A percentile compares a stretch with the other conserved stretches of the same genome.
phyloP scores from a whole-genome alignment of 2,329 filamentous ascomycete species.

The Pseudogymnoascus sp. region DNA sequence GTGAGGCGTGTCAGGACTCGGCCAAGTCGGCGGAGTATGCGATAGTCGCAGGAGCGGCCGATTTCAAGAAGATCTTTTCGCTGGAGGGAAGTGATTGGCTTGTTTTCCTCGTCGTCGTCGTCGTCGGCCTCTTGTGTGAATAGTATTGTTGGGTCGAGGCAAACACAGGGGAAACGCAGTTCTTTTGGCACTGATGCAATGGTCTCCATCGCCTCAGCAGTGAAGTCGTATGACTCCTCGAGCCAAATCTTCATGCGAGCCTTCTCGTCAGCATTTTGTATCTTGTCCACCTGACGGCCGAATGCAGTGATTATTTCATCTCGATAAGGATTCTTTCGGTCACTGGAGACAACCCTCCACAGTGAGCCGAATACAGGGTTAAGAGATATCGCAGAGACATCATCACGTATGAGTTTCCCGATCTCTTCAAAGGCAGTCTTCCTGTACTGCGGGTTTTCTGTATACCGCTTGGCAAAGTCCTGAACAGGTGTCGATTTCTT shows the following conservation, averaged over 20 bases:
- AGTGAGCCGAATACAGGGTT: constrained; percentile 47
- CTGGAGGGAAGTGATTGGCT: constrained; percentile 34
- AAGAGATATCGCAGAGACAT: constrained; percentile 40
- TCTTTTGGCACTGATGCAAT: constrained; percentile 35
- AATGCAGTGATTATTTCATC: not conserved
- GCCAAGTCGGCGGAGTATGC: constrained; percentile 42
- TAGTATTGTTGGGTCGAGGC: constrained; percentile 42
- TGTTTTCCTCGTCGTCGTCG: constrained; percentile 22
- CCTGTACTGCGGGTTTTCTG: constrained; percentile 35
- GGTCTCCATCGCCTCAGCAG: constrained; percentile 36
- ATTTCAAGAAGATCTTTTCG: constrained; percentile 46
- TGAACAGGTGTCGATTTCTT: constrained; percentile 27
- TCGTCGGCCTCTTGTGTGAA: constrained; percentile 26
- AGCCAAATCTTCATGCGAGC: constrained; percentile 42
- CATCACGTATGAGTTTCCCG: constrained; percentile 37
- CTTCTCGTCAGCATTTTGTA: constrained; percentile 28
- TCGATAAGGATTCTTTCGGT: constrained; percentile 29
- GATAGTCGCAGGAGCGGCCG: constrained; percentile 44
- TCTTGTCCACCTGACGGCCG: not conserved
- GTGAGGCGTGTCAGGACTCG: constrained; percentile 41
- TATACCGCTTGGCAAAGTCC: constrained; percentile 35
- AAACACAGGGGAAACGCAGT: constrained; percentile 42
- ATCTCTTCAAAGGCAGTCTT: constrained; percentile 36
- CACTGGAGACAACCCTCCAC: constrained; percentile 45
- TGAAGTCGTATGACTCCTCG: constrained; percentile 46